Percentiles rank a stretch among this genome's conserved stretches.
Evolutionary conservation across 768 basidiomycete genomes (phyloP).

Genomic region (Postia placenta): DNA sequence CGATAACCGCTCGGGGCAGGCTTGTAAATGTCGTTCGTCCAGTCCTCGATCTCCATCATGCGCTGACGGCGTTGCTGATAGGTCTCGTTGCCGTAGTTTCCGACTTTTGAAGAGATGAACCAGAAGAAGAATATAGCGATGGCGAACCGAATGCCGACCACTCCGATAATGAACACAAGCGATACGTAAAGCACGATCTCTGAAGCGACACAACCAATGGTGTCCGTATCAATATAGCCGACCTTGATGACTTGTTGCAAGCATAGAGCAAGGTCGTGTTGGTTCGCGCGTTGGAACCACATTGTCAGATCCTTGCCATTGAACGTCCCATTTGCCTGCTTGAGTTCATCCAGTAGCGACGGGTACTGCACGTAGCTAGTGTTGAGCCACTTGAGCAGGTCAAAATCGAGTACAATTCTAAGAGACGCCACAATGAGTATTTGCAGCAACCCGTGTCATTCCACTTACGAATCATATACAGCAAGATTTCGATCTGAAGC

Average conservation of each 20-base stretch:
- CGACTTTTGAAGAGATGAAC: conserved; percentile 96
- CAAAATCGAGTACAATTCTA: conserved; percentile 85
- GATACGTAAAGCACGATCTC: conserved; percentile 92
- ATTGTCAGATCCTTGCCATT: conserved; percentile 87
- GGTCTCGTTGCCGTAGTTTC: conserved; percentile 89
- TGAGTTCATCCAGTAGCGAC: conserved; percentile 72
- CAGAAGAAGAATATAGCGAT: conserved; percentile 98
- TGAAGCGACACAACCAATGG: conserved; percentile 95
- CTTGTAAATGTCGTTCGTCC: conserved; percentile 93
- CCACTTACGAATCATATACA: conserved; percentile 87
- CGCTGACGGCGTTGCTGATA: conserved; percentile 90
- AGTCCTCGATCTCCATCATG: conserved; percentile 87
- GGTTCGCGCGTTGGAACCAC: conserved; percentile 66
- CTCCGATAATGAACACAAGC: conserved; percentile 94
- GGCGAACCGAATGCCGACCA: conserved; percentile 88
- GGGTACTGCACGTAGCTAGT: conserved; percentile 79
- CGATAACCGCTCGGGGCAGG: conserved; percentile 88
- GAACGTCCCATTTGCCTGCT: conserved; percentile 61
- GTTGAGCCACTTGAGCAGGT: conserved; percentile 81
- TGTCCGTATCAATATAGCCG: conserved; percentile 91
- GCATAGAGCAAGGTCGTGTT: conserved; percentile 68
- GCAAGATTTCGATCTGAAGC: conserved; percentile 72
- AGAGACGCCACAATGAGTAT: conserved; percentile 6
- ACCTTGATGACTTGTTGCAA: conserved; percentile 81
- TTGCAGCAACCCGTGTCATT: not conserved